These are phyloP conservation scores for Capronia americana DNA, from an alignment of 2,329 filamentous ascomycete species.

Conservation along the genomic window DNA sequence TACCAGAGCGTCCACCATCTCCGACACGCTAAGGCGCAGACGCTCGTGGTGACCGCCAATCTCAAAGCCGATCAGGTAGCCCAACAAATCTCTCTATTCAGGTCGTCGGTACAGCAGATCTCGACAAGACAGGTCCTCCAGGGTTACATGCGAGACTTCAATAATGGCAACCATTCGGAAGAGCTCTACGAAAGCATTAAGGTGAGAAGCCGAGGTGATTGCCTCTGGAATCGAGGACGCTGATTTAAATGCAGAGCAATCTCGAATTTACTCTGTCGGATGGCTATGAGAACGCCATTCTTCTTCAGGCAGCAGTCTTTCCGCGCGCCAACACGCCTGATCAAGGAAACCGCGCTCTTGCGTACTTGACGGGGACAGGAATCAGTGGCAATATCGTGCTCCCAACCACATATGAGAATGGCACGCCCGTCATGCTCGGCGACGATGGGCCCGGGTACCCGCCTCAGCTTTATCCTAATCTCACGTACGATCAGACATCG, in stretches of 20 bases:
- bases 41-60: constrained; percentile 77
- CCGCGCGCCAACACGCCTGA: constrained; percentile 68
- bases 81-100: constrained; percentile 77
- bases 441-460: constrained; percentile 71
- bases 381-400: constrained; percentile 56
- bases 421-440: constrained; percentile 65
- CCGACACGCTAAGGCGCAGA: constrained; percentile 53
- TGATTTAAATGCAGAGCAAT: constrained; percentile 48
- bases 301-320: constrained; percentile 73
- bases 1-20: constrained; percentile 17
- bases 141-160: constrained; percentile 56
- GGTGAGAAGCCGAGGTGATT: not conserved
- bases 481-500: constrained; percentile 63
- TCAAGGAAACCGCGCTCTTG: constrained; percentile 54
- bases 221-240: not conserved
- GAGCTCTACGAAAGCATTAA: constrained; percentile 30
- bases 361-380: constrained; percentile 66
- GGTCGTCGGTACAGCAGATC: constrained; percentile 75
- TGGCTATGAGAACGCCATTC: constrained; percentile 60
- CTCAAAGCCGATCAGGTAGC: constrained; percentile 82
- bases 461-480: constrained; percentile 74
- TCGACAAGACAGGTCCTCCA: constrained; percentile 67
- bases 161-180: constrained; percentile 57
- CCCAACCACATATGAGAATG: constrained; percentile 66
- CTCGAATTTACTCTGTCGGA: constrained; percentile 68